Conservation (phyloP, 2,329 filamentous ascomycete genomes). For the Xylariaceae sp. region DNA sequence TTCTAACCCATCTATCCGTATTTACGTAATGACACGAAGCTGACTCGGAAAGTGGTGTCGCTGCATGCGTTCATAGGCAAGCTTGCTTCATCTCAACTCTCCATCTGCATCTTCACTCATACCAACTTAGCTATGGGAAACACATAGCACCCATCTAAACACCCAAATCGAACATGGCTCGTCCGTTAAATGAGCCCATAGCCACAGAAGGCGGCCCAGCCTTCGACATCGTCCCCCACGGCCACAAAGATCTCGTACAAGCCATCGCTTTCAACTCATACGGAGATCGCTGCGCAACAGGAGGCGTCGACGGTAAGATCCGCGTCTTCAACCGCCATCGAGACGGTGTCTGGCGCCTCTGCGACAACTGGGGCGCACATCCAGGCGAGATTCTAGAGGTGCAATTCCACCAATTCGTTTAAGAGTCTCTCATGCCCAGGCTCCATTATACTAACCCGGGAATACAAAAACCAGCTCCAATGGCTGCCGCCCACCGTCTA, state of each 20-base stretch:
- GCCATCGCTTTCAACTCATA: conserved; percentile 88
- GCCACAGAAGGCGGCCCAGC: conserved; percentile 38
- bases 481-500: conserved; percentile 91
- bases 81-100: not conserved
- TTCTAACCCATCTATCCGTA: no score
- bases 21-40: no score
- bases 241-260: conserved; percentile 74
- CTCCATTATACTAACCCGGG: conserved; percentile 18
- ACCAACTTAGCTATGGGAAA: conserved; percentile 14
- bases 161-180: conserved; percentile 21
- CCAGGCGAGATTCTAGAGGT: conserved; percentile 87
- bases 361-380: conserved; percentile 86
- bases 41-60: no score
- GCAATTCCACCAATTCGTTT: conserved; percentile 30
- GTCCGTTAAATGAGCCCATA: conserved; percentile 20
- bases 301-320: conserved; percentile 86
- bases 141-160: not conserved
- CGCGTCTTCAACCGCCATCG: conserved; percentile 84
- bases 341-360: conserved; percentile 70
- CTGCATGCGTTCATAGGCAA: no score
- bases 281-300: conserved; percentile 84
- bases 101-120: not conserved
- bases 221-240: conserved; percentile 63
- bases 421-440: not conserved
- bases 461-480: conserved; percentile 57